Evolutionary conservation across 2,329 filamentous ascomycete species (phyloP), one percentile per base, ranked within the genome.

Genomic region (Pestalotiopsis sp.): DNA sequence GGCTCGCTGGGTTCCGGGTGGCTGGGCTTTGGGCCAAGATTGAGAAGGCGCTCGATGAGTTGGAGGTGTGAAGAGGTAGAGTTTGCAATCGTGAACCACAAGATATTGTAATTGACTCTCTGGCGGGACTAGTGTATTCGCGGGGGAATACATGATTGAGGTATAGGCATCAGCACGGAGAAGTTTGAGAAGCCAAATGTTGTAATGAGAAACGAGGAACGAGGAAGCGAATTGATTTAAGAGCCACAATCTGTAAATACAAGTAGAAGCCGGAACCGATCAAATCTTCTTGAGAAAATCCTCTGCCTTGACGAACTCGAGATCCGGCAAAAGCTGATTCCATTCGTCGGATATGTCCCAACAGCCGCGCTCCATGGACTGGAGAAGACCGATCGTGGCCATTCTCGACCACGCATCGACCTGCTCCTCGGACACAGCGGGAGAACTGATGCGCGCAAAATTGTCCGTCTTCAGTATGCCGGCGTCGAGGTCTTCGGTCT

Each of bases 251-350:
- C 7, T 31, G 27, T 2, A 7, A 31, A 31, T 31, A 31, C 27
- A 31, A 31, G 27, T 7, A 7, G 27, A 31, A 31, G 27, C 27
- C 27, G 27, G 27, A 31, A 31, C 6, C 27, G 27, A 31, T 31
- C 27, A 31, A 31, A 83, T 76, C 68, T 81, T 73, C 0, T 62
- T 73, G 12, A 86, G 69, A 70, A 85, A 85, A 11, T 81, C 80
- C 66, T 84, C 82, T 1, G 77, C 73, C 9, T 73, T 67, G 2
- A 75, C 80, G 63, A 86, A 86, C 67, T 80, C 67, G 52, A 82
- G 83, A 25, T 85, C 81, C 0, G 84, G 82, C 38, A 84, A 78
- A 20, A 83, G 72, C 64, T 77, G 69, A 69, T 87, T 87, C 77
- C 79, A 84, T 69, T 85, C 82, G 45, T 80, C 79, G 17, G 81